Conservation (phyloP, 140 eudicot species). For the Erigeron philadelphicus region DNA sequence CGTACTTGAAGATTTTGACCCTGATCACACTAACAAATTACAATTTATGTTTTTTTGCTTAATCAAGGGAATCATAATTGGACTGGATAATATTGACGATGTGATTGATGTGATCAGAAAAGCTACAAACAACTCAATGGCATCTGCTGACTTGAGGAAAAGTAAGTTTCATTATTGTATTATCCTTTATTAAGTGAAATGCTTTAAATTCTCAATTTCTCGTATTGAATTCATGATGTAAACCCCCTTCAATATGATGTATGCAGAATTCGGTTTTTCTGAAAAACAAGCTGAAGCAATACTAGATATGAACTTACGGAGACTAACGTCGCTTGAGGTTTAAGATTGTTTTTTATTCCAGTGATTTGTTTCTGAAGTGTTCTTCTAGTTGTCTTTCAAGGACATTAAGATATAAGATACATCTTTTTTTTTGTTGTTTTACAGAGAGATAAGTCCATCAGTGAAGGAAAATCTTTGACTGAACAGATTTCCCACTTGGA, state of each 20-base stretch:
- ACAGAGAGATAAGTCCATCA: slow-evolving; percentile 69
- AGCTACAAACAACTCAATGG: slow-evolving; percentile 69
- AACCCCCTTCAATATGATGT: not conserved
- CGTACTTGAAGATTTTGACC: slow-evolving; percentile 7
- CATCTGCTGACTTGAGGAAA: slow-evolving; percentile 60
- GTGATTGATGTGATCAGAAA: slow-evolving; percentile 66
- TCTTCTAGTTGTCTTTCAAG: not conserved
- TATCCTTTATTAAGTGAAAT: not conserved
- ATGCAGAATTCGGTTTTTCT: slow-evolving; percentile 64
- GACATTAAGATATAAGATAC: not conserved
- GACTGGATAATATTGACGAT: slow-evolving; percentile 84
- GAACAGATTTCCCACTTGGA: slow-evolving; percentile 71
- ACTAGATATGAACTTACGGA: slow-evolving; percentile 77
- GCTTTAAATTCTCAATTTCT: slow-evolving; percentile 11
- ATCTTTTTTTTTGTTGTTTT: not conserved
- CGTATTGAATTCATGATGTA: not conserved
- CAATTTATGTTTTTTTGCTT: slow-evolving; percentile 13
- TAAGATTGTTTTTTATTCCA: not conserved
- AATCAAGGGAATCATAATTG: slow-evolving; percentile 73
- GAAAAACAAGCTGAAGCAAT: slow-evolving; percentile 98
- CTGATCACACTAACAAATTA: not conserved
- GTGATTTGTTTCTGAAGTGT: not conserved
- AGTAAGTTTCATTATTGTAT: slow-evolving; percentile 34
- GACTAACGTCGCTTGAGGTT: slow-evolving; percentile 89
- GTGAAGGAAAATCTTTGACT: slow-evolving; percentile 64